Conservation (phyloP, 1,284 basidiomycete species). For the Cryptococcus sp. region DNA sequence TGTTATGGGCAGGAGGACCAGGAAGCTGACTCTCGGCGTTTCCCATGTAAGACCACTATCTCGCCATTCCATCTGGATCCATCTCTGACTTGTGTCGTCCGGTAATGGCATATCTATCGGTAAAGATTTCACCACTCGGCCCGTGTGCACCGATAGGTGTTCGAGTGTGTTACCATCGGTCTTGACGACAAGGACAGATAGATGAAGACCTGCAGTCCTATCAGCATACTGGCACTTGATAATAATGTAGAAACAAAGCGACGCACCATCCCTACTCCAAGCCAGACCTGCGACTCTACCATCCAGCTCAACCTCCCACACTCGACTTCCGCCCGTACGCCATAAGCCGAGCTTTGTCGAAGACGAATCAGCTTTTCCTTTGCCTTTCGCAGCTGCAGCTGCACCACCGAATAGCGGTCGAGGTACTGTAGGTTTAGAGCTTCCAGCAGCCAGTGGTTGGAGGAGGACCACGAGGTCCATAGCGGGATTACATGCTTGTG, state of each 20-base stretch:
- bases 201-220: conserved; percentile 28
- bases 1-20: background rate
- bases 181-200: conserved; percentile 31
- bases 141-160: conserved; percentile 44
- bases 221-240: background rate
- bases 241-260: background rate
- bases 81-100: conserved; percentile 4
- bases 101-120: conserved; percentile 8
- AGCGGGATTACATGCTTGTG: conserved; percentile 41
- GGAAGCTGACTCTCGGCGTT: conserved; percentile 16
- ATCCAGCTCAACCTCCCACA: conserved; percentile 40
- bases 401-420: background rate
- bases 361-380: conserved; percentile 16
- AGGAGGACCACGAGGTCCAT: conserved; percentile 49
- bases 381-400: conserved; percentile 21
- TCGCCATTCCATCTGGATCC: conserved; percentile 27
- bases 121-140: conserved; percentile 26
- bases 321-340: conserved; percentile 42
- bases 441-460: conserved; percentile 2
- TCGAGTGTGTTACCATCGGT: conserved; percentile 16
- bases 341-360: conserved; percentile 33
- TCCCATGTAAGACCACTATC: conserved; percentile 19
- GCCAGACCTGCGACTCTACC: conserved; percentile 39
- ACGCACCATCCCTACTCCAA: conserved; percentile 47
- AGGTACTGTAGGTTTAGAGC: background rate